Conservation (phyloP, 257 asterid species). For the Datura wrightii region DNA sequence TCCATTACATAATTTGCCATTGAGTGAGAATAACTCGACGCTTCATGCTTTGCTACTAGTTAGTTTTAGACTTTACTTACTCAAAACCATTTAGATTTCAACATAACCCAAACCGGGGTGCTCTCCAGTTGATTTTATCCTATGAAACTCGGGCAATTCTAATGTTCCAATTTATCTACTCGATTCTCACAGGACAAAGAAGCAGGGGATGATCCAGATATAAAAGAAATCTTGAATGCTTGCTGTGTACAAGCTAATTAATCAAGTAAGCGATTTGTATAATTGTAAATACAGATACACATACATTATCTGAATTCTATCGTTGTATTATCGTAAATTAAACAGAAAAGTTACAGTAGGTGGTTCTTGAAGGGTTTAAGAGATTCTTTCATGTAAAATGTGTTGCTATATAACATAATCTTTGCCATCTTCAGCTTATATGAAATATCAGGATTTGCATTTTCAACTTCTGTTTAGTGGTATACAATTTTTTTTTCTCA, state of each 20-base stretch:
- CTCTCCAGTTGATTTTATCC: not conserved
- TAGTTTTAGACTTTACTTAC: not conserved
- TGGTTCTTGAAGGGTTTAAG: not conserved
- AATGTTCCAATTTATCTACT: not conserved
- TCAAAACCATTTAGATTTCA: not conserved
- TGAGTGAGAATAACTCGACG: not conserved
- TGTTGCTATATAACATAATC: no score
- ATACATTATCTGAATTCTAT: not conserved
- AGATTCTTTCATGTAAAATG: not conserved
- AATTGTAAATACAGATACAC: not conserved
- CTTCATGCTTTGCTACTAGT: not conserved
- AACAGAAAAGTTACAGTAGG: not conserved
- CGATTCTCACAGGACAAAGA: conserved; percentile 74
- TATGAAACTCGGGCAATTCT: not conserved
- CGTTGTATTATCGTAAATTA: not conserved
- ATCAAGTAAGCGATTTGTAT: not conserved
- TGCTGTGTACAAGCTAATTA: conserved; percentile 54
- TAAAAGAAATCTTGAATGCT: conserved; percentile 71
- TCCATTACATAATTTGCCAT: not conserved
- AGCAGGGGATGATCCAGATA: conserved; percentile 89
- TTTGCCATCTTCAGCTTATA: not conserved
- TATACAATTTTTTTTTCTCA: no score
- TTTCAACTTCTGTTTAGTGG: not conserved
- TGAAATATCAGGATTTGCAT: not conserved
- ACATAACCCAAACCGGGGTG: not conserved